These are phyloP conservation scores for Zarea fungicola DNA, from an alignment of 2,329 filamentous ascomycete species.

Conservation along the genomic window DNA sequence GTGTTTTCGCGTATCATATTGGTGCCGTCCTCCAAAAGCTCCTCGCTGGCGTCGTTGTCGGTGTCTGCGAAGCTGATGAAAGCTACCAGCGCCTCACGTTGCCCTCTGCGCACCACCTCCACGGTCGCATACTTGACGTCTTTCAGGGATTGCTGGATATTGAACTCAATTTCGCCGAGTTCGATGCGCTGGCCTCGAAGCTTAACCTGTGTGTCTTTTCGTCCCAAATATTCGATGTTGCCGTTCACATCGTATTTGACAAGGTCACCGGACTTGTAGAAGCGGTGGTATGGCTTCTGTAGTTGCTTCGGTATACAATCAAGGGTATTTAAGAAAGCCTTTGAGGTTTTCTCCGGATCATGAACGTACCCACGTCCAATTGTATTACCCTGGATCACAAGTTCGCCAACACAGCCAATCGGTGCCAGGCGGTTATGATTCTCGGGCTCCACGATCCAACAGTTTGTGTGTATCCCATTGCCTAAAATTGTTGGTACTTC, in stretches of 20 bases:
- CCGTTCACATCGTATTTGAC: slow-evolving; percentile 37
- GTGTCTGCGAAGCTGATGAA: slow-evolving; percentile 1
- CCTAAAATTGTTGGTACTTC: not conserved
- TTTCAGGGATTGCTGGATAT: not conserved
- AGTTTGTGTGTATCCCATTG: slow-evolving; percentile 6
- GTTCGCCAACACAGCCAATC: slow-evolving; percentile 15
- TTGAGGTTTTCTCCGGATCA: not conserved
- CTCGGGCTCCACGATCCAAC: slow-evolving; percentile 17
- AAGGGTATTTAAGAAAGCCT: slow-evolving; percentile 6
- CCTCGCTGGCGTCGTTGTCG: not conserved
- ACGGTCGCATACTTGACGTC: not conserved
- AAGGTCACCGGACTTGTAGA: slow-evolving; percentile 46
- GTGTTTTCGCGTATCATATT: not conserved
- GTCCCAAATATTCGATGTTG: slow-evolving; percentile 39
- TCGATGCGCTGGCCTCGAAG: too few species aligned
- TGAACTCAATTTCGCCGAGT: slow-evolving; percentile 18
- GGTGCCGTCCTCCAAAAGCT: not conserved
- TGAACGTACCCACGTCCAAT: slow-evolving; percentile 1
- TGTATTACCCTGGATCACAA: slow-evolving; percentile 14
- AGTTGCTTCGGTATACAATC: not conserved
- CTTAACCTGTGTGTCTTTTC: slow-evolving; percentile 54
- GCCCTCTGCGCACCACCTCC: not conserved
- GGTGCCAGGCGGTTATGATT: slow-evolving; percentile 12
- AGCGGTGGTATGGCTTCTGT: slow-evolving; percentile 5
- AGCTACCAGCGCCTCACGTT: not conserved